A percentile compares a stretch with the other conserved stretches of the same genome.
Evolutionary conservation across 1,284 basidiomycete genomes (phyloP).

Genomic region (Tilletia indica): DNA sequence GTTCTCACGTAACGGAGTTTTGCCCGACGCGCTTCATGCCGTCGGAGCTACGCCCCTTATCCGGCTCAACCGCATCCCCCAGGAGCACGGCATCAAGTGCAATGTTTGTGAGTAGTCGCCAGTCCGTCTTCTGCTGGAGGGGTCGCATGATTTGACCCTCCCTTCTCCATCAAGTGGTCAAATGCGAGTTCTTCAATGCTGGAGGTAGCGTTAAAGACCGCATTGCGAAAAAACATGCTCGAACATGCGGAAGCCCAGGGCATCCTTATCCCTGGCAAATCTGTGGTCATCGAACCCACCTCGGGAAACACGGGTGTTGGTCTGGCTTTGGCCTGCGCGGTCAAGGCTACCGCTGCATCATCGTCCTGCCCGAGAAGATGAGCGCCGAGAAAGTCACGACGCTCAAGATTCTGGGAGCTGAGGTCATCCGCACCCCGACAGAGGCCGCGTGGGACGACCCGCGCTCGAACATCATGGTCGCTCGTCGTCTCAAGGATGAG

Average conservation of each 20-base stretch:
- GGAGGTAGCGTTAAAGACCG: conserved; percentile 95
- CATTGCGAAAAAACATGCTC: conserved; percentile 81
- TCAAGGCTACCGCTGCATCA: conserved; percentile 77
- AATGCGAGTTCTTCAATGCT: conserved; percentile 84
- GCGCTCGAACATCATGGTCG: conserved; percentile 85
- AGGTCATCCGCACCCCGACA: conserved; percentile 91
- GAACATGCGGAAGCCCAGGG: conserved; percentile 85
- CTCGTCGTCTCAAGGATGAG: conserved; percentile 70
- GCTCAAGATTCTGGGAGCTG: conserved; percentile 83
- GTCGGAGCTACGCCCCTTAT: conserved; percentile 53
- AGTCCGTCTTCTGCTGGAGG: not conserved
- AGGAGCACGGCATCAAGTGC: conserved; percentile 75
- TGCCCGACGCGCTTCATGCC: conserved; percentile 10
- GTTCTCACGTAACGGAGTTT: conserved; percentile 16
- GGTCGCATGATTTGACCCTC: not conserved
- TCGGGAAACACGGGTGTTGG: conserved; percentile 86
- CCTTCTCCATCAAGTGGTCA: conserved; percentile 66
- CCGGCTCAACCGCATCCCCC: conserved; percentile 75
- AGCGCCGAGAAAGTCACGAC: conserved; percentile 91
- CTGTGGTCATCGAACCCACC: conserved; percentile 82
- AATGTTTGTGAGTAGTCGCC: conserved; percentile 72
- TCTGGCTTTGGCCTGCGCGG: conserved; percentile 72
- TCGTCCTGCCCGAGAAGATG: conserved; percentile 93
- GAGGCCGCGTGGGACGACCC: conserved; percentile 80
- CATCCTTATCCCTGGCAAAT: conserved; percentile 78